Conservation (phyloP, 2,329 filamentous ascomycete genomes). For the Periconia macrospinosa region DNA sequence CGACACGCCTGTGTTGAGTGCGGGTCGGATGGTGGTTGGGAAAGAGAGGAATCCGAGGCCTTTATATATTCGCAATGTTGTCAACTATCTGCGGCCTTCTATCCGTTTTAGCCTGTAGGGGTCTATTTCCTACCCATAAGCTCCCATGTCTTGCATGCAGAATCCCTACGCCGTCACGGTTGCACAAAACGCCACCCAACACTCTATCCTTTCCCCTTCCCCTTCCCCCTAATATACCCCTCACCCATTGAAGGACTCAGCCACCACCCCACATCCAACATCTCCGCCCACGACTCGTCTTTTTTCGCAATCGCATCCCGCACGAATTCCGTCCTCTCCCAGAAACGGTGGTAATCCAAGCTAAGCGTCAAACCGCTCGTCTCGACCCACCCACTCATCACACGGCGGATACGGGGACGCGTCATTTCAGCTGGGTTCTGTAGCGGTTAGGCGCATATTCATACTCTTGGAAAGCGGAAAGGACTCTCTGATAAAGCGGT, state of each 20-base stretch:
- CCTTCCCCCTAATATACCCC: not conserved
- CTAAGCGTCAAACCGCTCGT: not conserved
- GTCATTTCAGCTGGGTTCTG: constrained; percentile 3
- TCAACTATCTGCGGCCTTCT: too few species aligned
- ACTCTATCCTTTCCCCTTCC: not conserved
- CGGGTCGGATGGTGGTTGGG: too few species aligned
- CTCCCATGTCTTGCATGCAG: too few species aligned
- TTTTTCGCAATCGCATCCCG: constrained; percentile 1
- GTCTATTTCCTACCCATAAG: too few species aligned
- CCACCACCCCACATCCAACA: constrained; percentile 9
- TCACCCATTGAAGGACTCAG: constrained; percentile 3
- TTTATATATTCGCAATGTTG: too few species aligned
- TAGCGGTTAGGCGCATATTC: constrained; percentile 6
- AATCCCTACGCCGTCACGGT: too few species aligned
- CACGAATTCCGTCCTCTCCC: constrained; percentile 2
- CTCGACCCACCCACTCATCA: constrained; percentile 6
- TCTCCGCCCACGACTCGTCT: constrained; percentile 8
- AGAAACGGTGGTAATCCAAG: constrained; percentile 3
- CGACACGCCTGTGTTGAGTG: too few species aligned
- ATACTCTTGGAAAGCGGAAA: constrained; percentile 4
- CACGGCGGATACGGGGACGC: constrained; percentile 9
- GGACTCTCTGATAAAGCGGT: constrained; percentile 1
- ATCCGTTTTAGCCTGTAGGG: too few species aligned
- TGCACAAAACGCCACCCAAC: too few species aligned
- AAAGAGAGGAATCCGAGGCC: too few species aligned